phyloP scores from a whole-genome alignment of 176 grass and related monocot genomes.

The Avena insularis region DNA sequence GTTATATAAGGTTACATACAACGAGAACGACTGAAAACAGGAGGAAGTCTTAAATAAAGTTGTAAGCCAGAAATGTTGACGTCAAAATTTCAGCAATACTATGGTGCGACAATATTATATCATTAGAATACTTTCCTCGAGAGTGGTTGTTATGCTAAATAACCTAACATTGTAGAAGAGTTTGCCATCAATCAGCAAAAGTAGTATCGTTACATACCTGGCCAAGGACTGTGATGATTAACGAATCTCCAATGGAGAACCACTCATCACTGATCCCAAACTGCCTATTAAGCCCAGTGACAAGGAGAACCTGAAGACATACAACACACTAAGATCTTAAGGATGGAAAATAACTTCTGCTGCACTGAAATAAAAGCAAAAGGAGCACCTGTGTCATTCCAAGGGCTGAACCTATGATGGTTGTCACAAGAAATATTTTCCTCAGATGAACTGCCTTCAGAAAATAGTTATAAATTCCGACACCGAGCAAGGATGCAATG shows the following conservation, averaged over 20 bases:
- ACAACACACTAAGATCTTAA: conserved; percentile 36
- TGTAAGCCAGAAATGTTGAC: conserved; percentile 28
- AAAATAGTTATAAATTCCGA: conserved; percentile 92
- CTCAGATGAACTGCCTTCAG: conserved; percentile 89
- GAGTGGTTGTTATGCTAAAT: conserved; percentile 18
- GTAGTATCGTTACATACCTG: conserved; percentile 57
- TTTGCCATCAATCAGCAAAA: conserved; percentile 8
- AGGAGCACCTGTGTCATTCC: conserved; percentile 92
- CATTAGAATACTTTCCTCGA: conserved; percentile 30
- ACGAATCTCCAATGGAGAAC: conserved; percentile 97
- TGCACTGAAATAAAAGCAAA: conserved; percentile 46
- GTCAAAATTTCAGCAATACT: conserved; percentile 29
- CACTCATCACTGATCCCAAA: conserved; percentile 94
- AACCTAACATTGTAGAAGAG: conserved; percentile 6
- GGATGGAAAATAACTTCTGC: conserved; percentile 30
- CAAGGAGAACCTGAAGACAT: conserved; percentile 75
- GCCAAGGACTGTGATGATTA: conserved; percentile 97
- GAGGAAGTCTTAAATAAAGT: conserved; percentile 20
- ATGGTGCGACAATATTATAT: background rate
- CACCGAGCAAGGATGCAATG: conserved; percentile 89
- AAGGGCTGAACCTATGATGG: conserved; percentile 88
- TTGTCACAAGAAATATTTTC: conserved; percentile 94
- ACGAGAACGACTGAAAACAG: conserved; percentile 14
- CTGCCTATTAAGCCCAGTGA: conserved; percentile 84
- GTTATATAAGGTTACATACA: conserved; percentile 35